Base-by-base conservation (phyloP, 2,329 filamentous ascomycete species). In the Aspergillus pseudoterreus region DNA sequence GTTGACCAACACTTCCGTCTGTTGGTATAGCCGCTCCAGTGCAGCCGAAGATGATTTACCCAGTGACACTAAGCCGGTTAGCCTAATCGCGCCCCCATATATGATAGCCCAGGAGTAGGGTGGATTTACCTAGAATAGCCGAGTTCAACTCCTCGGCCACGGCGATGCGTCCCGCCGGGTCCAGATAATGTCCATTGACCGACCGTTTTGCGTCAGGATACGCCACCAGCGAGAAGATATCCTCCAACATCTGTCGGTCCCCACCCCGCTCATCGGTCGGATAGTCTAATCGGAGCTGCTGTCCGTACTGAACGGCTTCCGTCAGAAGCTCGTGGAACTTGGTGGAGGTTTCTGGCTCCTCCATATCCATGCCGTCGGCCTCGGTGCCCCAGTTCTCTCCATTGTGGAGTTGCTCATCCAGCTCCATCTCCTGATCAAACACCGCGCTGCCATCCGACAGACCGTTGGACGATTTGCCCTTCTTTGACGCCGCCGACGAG, bases 91-190 rank as follows among this genome's bases (percentile, higher is more conserved):
- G n/a, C 19, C 33, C 38, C n/a, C 15, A 21, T 12, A 10, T 22
- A 24, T 12, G 45, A 51, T n/a, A 30, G 19, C 21, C 52, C 41
- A 47, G 44, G 46, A 22, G 53, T 35, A 45, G 24, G 33, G 15
- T 19, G 38, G 52, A 52, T 85, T 75, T 76, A 95, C 91, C 84
- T 54, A 99, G 71, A 62, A 99, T 96, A 43, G 90, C 92, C 54
- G 90, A 89, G 71, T 97, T 97, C 51, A 99, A 77, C 70, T 96
- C 92, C 74, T 99, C 94, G 8, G 92, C 92, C 38, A 97, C 90
- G 15, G 83, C 79, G 15, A 85, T 82, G 41, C 94, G 79, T 1
- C 89, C 90, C 47, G 81, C 82, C 36, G 82, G 78, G 62, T 95
- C 89, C 51, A 99, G 76, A 53, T 96, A 75, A 64, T 90, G 86